phyloP scores from a whole-genome alignment of 768 basidiomycete species.

The Ramaria rubella region DNA sequence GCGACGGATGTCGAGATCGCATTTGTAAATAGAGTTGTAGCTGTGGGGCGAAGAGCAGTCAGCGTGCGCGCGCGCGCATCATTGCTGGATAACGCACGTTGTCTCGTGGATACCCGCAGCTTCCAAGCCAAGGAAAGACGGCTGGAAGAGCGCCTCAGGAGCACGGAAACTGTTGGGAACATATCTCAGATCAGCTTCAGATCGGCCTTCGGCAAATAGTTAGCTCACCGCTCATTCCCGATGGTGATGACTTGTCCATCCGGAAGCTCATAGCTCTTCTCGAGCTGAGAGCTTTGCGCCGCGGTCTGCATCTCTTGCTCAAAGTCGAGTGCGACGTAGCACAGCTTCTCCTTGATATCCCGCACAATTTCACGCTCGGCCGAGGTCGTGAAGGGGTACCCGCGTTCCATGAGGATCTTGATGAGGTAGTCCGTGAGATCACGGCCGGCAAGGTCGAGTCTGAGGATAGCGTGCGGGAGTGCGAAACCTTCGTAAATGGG shows the following conservation, averaged over 20 bases:
- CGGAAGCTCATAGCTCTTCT: constrained; percentile 68
- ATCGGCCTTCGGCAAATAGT: constrained; percentile 27
- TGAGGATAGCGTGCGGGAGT: constrained; percentile 61
- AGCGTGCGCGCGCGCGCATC: background rate
- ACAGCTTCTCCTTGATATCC: constrained; percentile 78
- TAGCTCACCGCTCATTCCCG: constrained; percentile 71
- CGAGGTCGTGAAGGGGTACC: constrained; percentile 57
- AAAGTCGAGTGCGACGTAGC: constrained; percentile 68
- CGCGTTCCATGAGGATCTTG: constrained; percentile 52
- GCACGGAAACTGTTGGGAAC: constrained; percentile 56
- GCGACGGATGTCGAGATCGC: constrained; percentile 52
- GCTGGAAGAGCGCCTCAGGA: constrained; percentile 93
- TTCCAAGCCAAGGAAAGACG: constrained; percentile 77
- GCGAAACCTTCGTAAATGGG: constrained; percentile 70
- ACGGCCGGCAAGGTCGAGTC: constrained; percentile 60
- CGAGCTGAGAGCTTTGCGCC: constrained; percentile 55
- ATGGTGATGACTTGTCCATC: constrained; percentile 67
- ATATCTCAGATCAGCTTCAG: background rate
- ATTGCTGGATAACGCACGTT: constrained; percentile 49
- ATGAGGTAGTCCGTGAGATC: constrained; percentile 55
- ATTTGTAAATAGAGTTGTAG: constrained; percentile 83
- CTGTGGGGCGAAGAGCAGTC: constrained; percentile 2
- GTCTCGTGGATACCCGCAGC: constrained; percentile 78
- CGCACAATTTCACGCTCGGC: constrained; percentile 57
- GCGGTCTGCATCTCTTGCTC: constrained; percentile 69